phyloP scores from a whole-genome alignment of 495 filamentous ascomycete genomes.

The Tuber melanosporum region DNA sequence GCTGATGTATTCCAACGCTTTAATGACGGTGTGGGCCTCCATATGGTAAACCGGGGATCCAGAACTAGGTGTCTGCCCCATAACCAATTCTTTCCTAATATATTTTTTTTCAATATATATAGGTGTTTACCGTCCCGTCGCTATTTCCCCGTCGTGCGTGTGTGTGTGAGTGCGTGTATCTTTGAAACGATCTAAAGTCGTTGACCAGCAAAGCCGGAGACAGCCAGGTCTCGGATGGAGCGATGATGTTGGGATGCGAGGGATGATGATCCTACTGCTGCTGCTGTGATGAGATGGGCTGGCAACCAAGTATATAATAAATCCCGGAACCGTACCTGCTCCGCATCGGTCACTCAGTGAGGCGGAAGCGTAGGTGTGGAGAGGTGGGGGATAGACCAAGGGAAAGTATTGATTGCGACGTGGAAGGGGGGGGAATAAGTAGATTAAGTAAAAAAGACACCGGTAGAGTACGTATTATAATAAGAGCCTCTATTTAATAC shows the following conservation, averaged over 20 bases:
- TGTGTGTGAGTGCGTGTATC: background rate
- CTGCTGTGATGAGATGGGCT: background rate
- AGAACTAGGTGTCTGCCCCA: constrained; percentile 13
- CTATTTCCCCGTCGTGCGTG: background rate
- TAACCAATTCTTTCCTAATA: constrained; percentile 7
- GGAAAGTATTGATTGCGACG: background rate
- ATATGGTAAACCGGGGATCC: constrained; percentile 17
- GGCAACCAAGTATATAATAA: background rate
- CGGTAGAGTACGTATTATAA: background rate
- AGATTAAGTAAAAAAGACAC: background rate
- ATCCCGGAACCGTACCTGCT: background rate
- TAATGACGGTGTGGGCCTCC: constrained; percentile 23
- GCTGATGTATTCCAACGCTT: constrained; percentile 39
- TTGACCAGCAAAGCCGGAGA: constrained; percentile 5
- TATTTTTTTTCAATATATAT: background rate
- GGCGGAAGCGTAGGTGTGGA: background rate
- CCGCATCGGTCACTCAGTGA: constrained; percentile 1
- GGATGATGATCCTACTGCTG: background rate
- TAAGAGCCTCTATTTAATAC: background rate
- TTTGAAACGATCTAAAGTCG: background rate
- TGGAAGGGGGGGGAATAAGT: background rate
- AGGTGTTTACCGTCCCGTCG: background rate
- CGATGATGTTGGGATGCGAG: background rate
- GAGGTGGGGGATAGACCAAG: background rate
- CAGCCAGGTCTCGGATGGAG: background rate